Evolutionary conservation across 306 rosid genomes (phyloP).

Genomic region (Bauhinia variegata): DNA sequence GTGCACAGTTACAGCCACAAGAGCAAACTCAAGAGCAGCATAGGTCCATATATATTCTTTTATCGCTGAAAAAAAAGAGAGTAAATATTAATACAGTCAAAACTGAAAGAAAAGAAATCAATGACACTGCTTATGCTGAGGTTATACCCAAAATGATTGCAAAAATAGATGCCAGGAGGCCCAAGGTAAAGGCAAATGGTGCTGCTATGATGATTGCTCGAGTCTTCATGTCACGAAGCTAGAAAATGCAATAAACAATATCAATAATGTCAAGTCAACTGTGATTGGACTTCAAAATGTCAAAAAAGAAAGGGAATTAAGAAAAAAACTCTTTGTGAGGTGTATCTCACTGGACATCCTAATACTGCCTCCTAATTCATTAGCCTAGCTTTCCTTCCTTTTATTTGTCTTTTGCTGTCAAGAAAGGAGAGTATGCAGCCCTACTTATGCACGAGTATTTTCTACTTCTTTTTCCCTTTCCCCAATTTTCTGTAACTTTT

Average conservation of each 20-base stretch:
- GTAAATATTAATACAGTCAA: conserved; percentile 16
- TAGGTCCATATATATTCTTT: conserved; percentile 96
- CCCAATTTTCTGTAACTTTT: no score
- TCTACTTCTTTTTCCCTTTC: neutral
- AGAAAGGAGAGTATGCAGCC: neutral
- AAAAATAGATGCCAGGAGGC: conserved; percentile 76
- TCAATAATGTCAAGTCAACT: conserved; percentile 1
- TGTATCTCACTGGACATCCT: neutral
- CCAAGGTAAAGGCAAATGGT: conserved; percentile 87
- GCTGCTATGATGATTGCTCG: conserved; percentile 77
- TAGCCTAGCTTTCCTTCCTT: neutral
- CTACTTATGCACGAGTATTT: conserved; percentile 1
- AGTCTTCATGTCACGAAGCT: conserved; percentile 88
- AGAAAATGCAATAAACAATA: conserved; percentile 30
- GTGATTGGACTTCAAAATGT: conserved; percentile 23
- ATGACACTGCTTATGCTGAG: conserved; percentile 22
- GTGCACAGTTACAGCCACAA: conserved; percentile 78
- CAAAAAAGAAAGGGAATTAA: neutral
- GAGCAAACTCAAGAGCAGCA: conserved; percentile 96
- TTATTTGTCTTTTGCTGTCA: neutral
- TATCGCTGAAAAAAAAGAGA: conserved; percentile 62
- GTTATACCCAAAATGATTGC: conserved; percentile 77
- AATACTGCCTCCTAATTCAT: neutral
- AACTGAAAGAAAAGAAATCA: neutral
- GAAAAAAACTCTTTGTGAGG: neutral